Evolutionary conservation across 208 protist genomes (phyloP), one percentile per base, ranked within the genome.

Genomic region (Acanthamoeba royreba): DNA sequence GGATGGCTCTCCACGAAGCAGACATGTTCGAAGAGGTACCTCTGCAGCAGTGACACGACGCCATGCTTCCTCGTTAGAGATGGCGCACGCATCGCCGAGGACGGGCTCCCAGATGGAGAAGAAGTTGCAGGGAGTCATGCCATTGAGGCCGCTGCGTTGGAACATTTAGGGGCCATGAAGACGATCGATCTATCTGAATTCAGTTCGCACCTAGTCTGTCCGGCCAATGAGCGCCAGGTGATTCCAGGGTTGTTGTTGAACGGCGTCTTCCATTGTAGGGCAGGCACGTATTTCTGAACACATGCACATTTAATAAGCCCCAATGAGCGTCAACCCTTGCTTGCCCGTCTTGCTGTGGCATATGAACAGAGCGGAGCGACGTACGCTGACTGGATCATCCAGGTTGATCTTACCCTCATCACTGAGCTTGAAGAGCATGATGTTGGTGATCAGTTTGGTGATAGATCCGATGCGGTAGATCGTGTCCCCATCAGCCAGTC

Each of bases 31-130:
- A 81, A 1, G 38, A 17, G 7, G 17, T 31, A 90, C 83, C 11
- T 31, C 19, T 11, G 11, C 8, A 35, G 46, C 22, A 0, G 52
- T 31, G 83, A 90, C 53, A 15, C 83, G 83, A 35, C 35, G 40
- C 83, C 83, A 90, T 13, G 83, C 83, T 55, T 90, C 83, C 15
- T 38, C 83, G 52, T 90, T 90, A 52, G 83, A 47, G 83, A 90
- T 90, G 22, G 58, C 83, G 53, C 83, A 90, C 0, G 83, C 83
- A 69, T 90, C 53, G 9, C 53, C 53, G 28, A 61, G 25, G 1
- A 90, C 4, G 15, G 83, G 83, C 38, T 90, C 83, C 0, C 11
- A 69, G 2, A 90, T n/a, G 4, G 83, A 69, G 83, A 90, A 90
- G 22, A 90, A 90, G 52, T 90, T 69, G 83, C 83, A 90, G 3